Conservation (phyloP, 257 asterid genomes). For the Nicotiana otophora region DNA sequence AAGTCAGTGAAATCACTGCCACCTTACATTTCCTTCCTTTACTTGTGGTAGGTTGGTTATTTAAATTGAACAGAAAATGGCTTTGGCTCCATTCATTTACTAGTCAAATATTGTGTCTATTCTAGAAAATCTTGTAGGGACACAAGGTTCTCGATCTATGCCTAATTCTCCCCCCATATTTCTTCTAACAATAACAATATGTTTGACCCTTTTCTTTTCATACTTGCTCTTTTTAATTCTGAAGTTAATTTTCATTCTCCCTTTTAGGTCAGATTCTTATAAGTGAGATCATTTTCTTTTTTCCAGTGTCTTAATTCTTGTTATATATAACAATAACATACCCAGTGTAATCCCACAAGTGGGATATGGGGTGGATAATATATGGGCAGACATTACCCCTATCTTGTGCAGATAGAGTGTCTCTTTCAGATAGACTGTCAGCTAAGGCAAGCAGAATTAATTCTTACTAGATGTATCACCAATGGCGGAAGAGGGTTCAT, state of each 20-base stretch:
- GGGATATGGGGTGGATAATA: rapidly evolving
- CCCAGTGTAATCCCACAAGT: too few relatives aligned
- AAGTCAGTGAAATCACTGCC: not conserved
- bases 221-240: not conserved
- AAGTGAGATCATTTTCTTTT: too few relatives aligned
- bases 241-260: not conserved
- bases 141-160: not conserved
- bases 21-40: not conserved
- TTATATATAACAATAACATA: too few relatives aligned
- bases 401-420: too few relatives aligned
- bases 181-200: not conserved
- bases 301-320: too few relatives aligned
- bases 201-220: not conserved
- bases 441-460: too few relatives aligned
- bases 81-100: not conserved
- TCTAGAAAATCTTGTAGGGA: not conserved
- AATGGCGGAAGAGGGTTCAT: too few relatives aligned
- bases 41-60: not conserved
- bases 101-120: not conserved
- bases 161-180: not conserved
- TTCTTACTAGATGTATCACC: too few relatives aligned
- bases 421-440: too few relatives aligned
- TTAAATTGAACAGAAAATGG: not conserved
- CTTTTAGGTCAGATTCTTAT: not conserved
- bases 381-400: too few relatives aligned